phyloP scores from a whole-genome alignment of 345 rosid genomes.

The Rhodomyrtus tomentosa region DNA sequence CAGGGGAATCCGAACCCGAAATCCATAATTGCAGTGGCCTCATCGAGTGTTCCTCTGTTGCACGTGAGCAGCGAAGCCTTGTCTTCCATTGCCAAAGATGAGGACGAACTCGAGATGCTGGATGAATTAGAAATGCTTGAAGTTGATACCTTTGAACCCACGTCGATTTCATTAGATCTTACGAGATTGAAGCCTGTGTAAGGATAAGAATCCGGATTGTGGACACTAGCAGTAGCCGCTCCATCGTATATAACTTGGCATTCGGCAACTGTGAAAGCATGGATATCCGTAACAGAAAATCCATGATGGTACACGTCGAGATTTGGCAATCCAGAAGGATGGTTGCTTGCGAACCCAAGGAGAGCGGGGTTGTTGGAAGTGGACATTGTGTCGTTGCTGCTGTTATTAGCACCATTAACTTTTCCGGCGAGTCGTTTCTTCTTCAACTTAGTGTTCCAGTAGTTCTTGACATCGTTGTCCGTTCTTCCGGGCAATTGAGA shows the following conservation, averaged over 20 bases:
- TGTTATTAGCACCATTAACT: neutral
- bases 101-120: neutral
- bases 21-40: neutral
- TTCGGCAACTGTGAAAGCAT: neutral
- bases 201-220: neutral
- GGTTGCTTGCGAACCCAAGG: neutral
- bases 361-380: neutral
- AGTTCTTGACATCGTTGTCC: neutral
- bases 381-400: neutral
- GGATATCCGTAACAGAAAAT: neutral
- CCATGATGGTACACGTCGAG: neutral
- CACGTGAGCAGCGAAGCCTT: neutral
- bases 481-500: slow-evolving; percentile 1
- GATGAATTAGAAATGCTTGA: neutral
- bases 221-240: neutral
- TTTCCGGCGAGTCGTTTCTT: neutral
- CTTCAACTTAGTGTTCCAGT: neutral
- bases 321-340: neutral
- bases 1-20: neutral
- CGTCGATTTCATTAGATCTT: neutral
- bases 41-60: neutral
- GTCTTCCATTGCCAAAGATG: neutral
- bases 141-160: neutral
- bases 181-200: neutral
- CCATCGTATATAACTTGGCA: neutral